A percentile compares a stretch with the other conserved stretches of the same genome.
Conservation (phyloP, 2,329 filamentous ascomycete genomes). For the Fusarium humuli region DNA sequence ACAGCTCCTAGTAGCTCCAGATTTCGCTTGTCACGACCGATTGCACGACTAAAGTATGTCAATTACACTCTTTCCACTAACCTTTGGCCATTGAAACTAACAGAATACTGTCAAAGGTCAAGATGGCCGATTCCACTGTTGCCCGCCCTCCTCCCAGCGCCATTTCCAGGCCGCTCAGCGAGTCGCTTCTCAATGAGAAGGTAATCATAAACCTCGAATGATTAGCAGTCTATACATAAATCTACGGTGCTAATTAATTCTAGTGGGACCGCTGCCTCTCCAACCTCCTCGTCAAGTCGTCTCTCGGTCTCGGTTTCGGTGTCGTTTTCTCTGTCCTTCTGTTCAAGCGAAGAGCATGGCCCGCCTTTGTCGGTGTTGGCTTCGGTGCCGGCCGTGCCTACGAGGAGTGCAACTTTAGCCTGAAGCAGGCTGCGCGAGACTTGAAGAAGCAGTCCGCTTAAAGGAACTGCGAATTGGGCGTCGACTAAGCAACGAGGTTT, state of each 20-base stretch:
- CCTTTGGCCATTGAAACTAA: conserved; percentile 36
- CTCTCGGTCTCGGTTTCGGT: conserved; percentile 94
- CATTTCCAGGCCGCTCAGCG: conserved; percentile 89
- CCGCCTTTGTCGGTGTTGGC: conserved; percentile 91
- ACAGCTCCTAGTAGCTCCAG: conserved; percentile 50
- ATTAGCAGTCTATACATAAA: neutral
- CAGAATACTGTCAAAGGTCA: conserved; percentile 42
- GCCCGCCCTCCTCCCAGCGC: conserved; percentile 67
- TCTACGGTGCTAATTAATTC: conserved; percentile 38
- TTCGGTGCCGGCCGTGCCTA: conserved; percentile 97
- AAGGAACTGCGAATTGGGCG: conserved; percentile 19
- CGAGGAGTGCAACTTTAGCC: conserved; percentile 94
- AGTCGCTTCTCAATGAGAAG: conserved; percentile 99
- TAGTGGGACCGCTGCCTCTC: conserved; percentile 99
- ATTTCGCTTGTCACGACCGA: conserved; percentile 39
- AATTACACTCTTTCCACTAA: conserved; percentile 27
- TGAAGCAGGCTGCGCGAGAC: conserved; percentile 71
- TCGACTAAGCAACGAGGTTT: conserved; percentile 22
- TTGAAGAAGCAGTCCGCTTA: conserved; percentile 64
- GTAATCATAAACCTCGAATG: conserved; percentile 62
- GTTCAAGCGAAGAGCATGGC: conserved; percentile 98
- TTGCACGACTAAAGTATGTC: conserved; percentile 41
- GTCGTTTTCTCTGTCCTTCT: conserved; percentile 98
- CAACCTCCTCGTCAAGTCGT: conserved; percentile 95
- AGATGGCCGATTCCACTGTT: conserved; percentile 66